phyloP scores from a whole-genome alignment of 2,329 filamentous ascomycete species.

The Fonsecaea pedrosoi region DNA sequence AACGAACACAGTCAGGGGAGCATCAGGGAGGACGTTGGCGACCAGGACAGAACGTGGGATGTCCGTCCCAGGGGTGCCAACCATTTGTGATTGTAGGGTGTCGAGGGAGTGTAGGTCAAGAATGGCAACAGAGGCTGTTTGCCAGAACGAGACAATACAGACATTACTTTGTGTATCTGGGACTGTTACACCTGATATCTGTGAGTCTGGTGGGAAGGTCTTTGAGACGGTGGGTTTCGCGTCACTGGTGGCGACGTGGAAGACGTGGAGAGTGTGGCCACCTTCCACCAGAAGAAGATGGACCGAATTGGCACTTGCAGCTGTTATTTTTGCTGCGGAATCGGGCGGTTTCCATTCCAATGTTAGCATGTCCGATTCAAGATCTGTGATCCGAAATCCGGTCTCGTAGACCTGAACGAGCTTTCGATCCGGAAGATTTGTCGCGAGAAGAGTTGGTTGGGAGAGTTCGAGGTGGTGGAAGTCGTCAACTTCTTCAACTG shows the following conservation, averaged over 20 bases:
- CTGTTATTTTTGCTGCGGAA: slow-evolving; percentile 67
- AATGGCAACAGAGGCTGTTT: slow-evolving; percentile 78
- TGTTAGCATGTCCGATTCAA: slow-evolving; percentile 53
- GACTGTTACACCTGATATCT: slow-evolving; percentile 84
- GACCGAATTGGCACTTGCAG: slow-evolving; percentile 74
- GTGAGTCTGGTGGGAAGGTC: slow-evolving; percentile 69
- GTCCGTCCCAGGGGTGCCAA: slow-evolving; percentile 72
- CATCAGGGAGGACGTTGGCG: slow-evolving; percentile 72
- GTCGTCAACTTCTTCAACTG: slow-evolving; percentile 83
- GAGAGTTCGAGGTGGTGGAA: slow-evolving; percentile 74
- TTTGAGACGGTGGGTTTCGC: slow-evolving; percentile 66
- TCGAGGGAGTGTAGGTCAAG: slow-evolving; percentile 71
- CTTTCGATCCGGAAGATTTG: slow-evolving; percentile 67
- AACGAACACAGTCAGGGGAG: slow-evolving; percentile 79
- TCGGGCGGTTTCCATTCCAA: slow-evolving; percentile 56
- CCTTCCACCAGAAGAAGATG: slow-evolving; percentile 76
- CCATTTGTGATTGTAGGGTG: slow-evolving; percentile 67
- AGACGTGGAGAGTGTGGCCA: slow-evolving; percentile 73
- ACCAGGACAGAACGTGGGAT: slow-evolving; percentile 83
- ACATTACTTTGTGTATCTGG: slow-evolving; percentile 67
- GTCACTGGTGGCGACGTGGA: slow-evolving; percentile 61
- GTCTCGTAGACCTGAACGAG: slow-evolving; percentile 78
- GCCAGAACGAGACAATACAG: slow-evolving; percentile 87
- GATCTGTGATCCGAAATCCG: slow-evolving; percentile 64
- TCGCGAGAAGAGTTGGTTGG: slow-evolving; percentile 73